phyloP scores from a whole-genome alignment of 129 eudicot genomes.

The Calendula officinalis region DNA sequence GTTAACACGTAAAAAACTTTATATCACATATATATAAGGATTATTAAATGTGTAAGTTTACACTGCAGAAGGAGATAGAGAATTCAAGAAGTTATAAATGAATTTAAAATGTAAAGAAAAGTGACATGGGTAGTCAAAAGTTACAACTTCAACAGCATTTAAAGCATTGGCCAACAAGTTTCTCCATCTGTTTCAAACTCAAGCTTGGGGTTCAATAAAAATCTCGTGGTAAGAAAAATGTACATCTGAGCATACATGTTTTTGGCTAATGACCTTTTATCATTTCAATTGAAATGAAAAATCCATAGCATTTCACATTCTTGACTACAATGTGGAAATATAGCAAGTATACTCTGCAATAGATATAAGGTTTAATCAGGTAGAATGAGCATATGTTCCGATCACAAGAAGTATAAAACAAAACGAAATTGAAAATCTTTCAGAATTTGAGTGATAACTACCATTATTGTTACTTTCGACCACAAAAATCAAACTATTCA shows the following conservation, averaged over 20 bases:
- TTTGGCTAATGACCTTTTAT: no score
- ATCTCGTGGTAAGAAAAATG: background rate
- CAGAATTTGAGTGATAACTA: background rate
- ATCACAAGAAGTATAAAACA: no score
- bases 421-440: background rate
- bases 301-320: background rate
- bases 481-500: conserved; percentile 1
- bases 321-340: no score
- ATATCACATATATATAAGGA: no score
- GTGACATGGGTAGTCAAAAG: conserved; percentile 90
- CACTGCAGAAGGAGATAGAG: no score
- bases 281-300: background rate
- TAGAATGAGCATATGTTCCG: no score
- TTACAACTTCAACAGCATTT: conserved; percentile 65
- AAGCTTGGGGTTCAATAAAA: conserved; percentile 21
- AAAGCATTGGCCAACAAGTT: conserved; percentile 56
- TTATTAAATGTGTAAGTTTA: no score
- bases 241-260: no score
- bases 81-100: no score
- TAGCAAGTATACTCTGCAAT: background rate
- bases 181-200: conserved; percentile 68
- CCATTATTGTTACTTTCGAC: background rate
- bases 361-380: background rate
- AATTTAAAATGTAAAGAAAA: conserved; percentile 3
- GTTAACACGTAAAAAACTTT: no score